These are phyloP conservation scores for Cercospora zeae-maydis DNA, from an alignment of 2,329 filamentous ascomycete species.

Conservation along the genomic window DNA sequence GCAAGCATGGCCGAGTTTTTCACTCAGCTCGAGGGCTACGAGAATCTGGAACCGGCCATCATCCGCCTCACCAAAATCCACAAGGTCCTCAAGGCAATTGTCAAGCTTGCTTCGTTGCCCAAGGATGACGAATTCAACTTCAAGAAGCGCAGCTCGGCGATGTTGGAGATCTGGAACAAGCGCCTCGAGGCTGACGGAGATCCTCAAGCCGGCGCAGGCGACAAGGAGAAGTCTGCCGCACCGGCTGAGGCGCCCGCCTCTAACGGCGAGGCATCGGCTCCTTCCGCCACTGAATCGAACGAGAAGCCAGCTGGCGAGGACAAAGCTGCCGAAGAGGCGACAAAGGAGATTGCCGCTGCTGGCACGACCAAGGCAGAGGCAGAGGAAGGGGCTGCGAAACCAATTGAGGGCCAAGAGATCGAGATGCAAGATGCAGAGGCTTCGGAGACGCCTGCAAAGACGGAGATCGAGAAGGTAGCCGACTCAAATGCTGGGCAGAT, in stretches of 20 bases:
- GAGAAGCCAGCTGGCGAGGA: constrained; percentile 22
- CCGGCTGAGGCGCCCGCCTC: constrained; percentile 17
- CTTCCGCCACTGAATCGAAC: constrained; percentile 18
- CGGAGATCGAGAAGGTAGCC: constrained; percentile 20
- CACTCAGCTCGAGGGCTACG: constrained; percentile 72
- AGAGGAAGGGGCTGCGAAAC: constrained; percentile 16
- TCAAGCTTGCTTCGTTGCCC: constrained; percentile 82
- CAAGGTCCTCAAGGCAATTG: constrained; percentile 92
- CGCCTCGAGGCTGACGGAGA: constrained; percentile 51
- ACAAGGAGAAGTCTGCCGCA: constrained; percentile 26
- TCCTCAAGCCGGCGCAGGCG: constrained; percentile 39
- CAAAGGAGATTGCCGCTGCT: constrained; percentile 10
- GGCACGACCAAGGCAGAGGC: constrained; percentile 12
- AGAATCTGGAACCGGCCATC: constrained; percentile 81
- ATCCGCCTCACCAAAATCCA: constrained; percentile 94
- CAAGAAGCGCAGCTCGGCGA: constrained; percentile 72
- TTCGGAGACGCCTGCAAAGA: constrained; percentile 25
- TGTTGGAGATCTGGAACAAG: constrained; percentile 88
- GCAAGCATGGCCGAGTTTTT: constrained; percentile 72
- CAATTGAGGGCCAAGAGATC: constrained; percentile 22
- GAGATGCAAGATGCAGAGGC: constrained; percentile 28
- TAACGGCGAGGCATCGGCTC: constrained; percentile 30
- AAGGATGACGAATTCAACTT: constrained; percentile 86
- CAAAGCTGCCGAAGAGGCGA: constrained; percentile 31
- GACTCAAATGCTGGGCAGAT: constrained; percentile 26